A percentile compares a stretch with the other conserved stretches of the same genome.
Conservation (phyloP, 2,329 filamentous ascomycete species). For the Colletotrichum sp. region DNA sequence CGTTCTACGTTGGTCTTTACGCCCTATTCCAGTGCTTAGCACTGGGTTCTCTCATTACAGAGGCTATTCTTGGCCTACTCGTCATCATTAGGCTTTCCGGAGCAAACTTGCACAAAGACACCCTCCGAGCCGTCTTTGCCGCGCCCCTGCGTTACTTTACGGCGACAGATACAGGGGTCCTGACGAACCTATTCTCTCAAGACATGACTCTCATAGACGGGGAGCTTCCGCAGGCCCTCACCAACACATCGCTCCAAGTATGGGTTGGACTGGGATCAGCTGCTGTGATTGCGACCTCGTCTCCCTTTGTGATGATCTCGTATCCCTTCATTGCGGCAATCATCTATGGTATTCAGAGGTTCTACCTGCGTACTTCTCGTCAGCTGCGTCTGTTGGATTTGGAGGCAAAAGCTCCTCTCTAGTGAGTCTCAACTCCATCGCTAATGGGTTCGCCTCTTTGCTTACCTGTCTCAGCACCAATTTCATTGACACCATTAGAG, state of each 20-base stretch:
- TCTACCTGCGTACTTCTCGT: constrained; percentile 65
- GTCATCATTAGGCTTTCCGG: neutral
- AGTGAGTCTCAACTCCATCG: constrained; percentile 36
- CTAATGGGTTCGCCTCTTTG: neutral
- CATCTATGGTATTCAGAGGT: constrained; percentile 56
- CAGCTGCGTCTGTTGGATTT: constrained; percentile 66
- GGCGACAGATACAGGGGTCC: neutral
- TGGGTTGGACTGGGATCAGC: constrained; percentile 41
- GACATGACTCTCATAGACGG: constrained; percentile 28
- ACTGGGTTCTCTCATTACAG: neutral
- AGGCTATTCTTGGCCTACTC: neutral
- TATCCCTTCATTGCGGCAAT: constrained; percentile 53
- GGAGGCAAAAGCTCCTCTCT: constrained; percentile 62
- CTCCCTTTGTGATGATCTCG: constrained; percentile 49
- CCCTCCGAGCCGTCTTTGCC: neutral
- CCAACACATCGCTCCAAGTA: constrained; percentile 33
- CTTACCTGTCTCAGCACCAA: constrained; percentile 38
- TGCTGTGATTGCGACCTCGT: constrained; percentile 47
- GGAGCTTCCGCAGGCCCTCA: constrained; percentile 9
- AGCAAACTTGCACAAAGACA: neutral
- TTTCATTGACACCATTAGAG: constrained; percentile 60
- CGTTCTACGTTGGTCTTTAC: constrained; percentile 37
- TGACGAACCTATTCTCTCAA: constrained; percentile 8
- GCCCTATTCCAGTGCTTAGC: neutral
- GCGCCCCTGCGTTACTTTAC: neutral